Evolutionary conservation across 2,329 filamentous ascomycete species (phyloP).

Genomic region (Fusarium sp.): DNA sequence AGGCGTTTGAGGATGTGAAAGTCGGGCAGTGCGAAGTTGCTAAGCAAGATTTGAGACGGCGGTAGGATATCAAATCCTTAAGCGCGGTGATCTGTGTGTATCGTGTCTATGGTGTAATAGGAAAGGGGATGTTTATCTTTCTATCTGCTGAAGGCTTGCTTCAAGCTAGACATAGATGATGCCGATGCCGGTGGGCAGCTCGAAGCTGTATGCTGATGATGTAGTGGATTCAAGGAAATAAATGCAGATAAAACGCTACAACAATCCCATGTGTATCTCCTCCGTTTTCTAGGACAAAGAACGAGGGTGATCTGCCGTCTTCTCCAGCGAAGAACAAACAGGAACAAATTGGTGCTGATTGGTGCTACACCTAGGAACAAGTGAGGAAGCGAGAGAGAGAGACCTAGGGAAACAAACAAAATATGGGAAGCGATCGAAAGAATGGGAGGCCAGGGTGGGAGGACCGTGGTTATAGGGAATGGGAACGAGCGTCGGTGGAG

Average conservation of each 20-base stretch:
- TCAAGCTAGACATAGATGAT: slow-evolving; percentile 40
- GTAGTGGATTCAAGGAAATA: slow-evolving; percentile 39
- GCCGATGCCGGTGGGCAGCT: slow-evolving; percentile 27
- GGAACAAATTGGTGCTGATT: slow-evolving; percentile 17
- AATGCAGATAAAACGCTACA: slow-evolving; percentile 36
- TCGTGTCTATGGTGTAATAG: slow-evolving; percentile 23
- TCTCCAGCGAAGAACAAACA: slow-evolving; percentile 39
- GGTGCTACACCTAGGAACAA: slow-evolving; percentile 25
- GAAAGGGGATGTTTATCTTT: slow-evolving; percentile 22
- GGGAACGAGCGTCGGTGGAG: slow-evolving; percentile 46
- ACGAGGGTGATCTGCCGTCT: slow-evolving; percentile 41
- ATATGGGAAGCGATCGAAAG: slow-evolving; percentile 27
- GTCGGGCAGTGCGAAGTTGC: slow-evolving; percentile 13
- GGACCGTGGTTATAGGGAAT: slow-evolving; percentile 43
- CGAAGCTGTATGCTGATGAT: slow-evolving; percentile 38
- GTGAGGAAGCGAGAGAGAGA: slow-evolving; percentile 37
- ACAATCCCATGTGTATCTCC: slow-evolving; percentile 22
- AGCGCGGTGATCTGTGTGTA: slow-evolving; percentile 28
- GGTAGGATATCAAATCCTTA: slow-evolving; percentile 47
- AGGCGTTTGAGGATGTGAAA: slow-evolving; percentile 30
- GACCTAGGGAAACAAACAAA: slow-evolving; percentile 34
- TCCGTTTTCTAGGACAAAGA: slow-evolving; percentile 32
- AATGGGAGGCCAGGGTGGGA: slow-evolving; percentile 35
- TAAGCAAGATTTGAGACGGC: slow-evolving; percentile 33
- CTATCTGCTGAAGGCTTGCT: slow-evolving; percentile 44